Percentiles rank a stretch among this genome's conserved stretches.
Conservation (phyloP, 805 yeast species). For the Candida parachauliodes region DNA sequence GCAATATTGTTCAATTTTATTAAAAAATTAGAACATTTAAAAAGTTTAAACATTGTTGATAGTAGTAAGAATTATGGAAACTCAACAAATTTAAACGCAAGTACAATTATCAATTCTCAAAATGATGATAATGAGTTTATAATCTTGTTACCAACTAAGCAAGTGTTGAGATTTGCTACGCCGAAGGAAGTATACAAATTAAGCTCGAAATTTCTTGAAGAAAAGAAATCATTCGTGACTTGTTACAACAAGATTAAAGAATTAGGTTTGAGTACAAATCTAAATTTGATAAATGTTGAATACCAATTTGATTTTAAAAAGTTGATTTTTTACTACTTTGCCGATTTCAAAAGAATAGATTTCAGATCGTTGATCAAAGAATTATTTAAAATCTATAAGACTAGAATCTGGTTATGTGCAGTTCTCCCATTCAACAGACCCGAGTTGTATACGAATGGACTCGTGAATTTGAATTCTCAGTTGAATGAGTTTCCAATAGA, state of each 20-base stretch:
- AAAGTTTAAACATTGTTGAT: conserved; percentile 42
- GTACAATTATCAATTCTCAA: conserved; percentile 33
- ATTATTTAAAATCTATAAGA: conserved; percentile 43
- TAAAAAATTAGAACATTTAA: conserved; percentile 68
- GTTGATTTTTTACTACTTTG: conserved; percentile 44
- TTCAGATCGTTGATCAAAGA: conserved; percentile 43
- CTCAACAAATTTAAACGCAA: conserved; percentile 34
- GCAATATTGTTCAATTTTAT: conserved; percentile 71
- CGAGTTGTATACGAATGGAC: conserved; percentile 20
- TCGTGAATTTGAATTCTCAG: background rate
- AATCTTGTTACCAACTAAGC: conserved; percentile 69
- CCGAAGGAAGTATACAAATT: conserved; percentile 64
- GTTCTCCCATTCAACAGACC: conserved; percentile 40
- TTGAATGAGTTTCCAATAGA: conserved; percentile 27
- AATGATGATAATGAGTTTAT: conserved; percentile 60
- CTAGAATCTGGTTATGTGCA: conserved; percentile 47
- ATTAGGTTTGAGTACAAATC: conserved; percentile 43
- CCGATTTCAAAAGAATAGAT: conserved; percentile 43
- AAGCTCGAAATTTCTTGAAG: conserved; percentile 64
- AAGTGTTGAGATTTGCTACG: conserved; percentile 71
- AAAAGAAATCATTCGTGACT: conserved; percentile 65
- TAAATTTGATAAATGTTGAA: conserved; percentile 43
- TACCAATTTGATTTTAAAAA: conserved; percentile 45
- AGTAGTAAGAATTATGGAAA: conserved; percentile 13
- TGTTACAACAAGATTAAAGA: conserved; percentile 48